Conservation (phyloP, 257 asterid species). For the Marsdenia floribunda region DNA sequence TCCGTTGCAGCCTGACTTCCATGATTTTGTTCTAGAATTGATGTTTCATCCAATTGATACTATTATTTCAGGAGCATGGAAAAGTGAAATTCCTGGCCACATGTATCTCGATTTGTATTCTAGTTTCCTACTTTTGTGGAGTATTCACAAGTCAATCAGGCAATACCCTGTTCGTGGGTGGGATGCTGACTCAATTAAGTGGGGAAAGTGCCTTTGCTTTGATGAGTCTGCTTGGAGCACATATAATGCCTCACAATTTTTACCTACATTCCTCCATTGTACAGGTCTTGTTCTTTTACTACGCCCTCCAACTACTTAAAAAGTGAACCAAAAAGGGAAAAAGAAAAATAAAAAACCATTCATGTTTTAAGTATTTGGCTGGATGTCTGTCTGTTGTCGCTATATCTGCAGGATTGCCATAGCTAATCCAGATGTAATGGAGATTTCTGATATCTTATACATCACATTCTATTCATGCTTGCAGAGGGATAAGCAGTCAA, state of each 20-base stretch:
- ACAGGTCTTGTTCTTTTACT: slow-evolving; percentile 48
- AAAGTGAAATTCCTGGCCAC: slow-evolving; percentile 53
- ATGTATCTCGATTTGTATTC: slow-evolving; percentile 49
- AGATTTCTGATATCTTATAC: neutral
- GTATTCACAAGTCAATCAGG: slow-evolving; percentile 60
- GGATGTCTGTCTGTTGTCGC: neutral
- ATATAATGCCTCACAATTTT: slow-evolving; percentile 89
- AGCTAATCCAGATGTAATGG: neutral
- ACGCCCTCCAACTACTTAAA: neutral
- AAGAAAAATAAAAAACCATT: neutral
- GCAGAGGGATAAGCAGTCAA: slow-evolving; percentile 60
- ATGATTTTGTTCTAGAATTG: neutral
- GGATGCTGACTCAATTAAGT: slow-evolving; percentile 53
- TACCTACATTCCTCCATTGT: slow-evolving; percentile 92
- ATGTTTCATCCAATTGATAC: neutral
- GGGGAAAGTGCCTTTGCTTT: slow-evolving; percentile 81
- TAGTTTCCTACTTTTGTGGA: slow-evolving; percentile 58
- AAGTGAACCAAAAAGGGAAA: too few relatives aligned
- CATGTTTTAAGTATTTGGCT: neutral
- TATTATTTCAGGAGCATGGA: slow-evolving; percentile 54
- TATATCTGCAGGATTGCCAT: too few relatives aligned
- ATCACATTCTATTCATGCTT: slow-evolving; percentile 17
- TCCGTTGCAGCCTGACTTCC: neutral
- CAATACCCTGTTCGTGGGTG: slow-evolving; percentile 50
- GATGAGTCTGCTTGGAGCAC: slow-evolving; percentile 96